These are phyloP conservation scores for Ambrosia artemisiifolia DNA, from an alignment of 129 eudicot species.

Conservation along the genomic window DNA sequence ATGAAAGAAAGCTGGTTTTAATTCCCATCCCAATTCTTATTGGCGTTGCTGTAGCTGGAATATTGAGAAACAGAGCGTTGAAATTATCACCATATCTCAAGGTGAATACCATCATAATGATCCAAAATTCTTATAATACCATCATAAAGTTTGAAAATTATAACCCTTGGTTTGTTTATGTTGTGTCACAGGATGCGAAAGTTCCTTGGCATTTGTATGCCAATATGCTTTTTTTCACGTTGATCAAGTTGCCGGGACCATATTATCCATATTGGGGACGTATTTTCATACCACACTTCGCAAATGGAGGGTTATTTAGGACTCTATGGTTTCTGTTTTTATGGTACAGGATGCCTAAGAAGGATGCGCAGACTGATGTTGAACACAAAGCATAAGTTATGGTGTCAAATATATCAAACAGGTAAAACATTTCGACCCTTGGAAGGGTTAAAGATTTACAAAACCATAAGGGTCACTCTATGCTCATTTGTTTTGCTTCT, in stretches of 20 bases:
- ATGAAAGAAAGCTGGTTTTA: slow-evolving; percentile 61
- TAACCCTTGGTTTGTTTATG: neutral
- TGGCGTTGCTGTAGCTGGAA: slow-evolving; percentile 68
- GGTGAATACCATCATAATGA: slow-evolving; percentile 41
- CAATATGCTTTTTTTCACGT: slow-evolving; percentile 48
- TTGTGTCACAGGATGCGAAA: slow-evolving; percentile 24
- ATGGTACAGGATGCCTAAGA: slow-evolving; percentile 58
- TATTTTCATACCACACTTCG: slow-evolving; percentile 72
- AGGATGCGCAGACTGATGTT: slow-evolving; percentile 27
- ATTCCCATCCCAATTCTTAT: slow-evolving; percentile 63
- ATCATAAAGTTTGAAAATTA: neutral
- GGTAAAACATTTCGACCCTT: slow-evolving; percentile 14
- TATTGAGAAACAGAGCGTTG: slow-evolving; percentile 56
- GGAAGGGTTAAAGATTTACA: neutral
- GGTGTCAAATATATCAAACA: slow-evolving; percentile 7
- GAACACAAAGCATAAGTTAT: slow-evolving; percentile 14
- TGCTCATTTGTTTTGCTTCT: neutral
- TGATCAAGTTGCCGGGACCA: slow-evolving; percentile 90
- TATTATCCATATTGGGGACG: slow-evolving; percentile 95
- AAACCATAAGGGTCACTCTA: neutral
- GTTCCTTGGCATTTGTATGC: slow-evolving; percentile 69
- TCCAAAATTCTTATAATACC: neutral
- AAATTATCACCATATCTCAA: slow-evolving; percentile 68
- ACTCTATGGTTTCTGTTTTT: slow-evolving; percentile 60
- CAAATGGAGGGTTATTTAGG: slow-evolving; percentile 84